Percentiles rank a stretch among this genome's conserved stretches.
phyloP scores from a whole-genome alignment of 345 rosid genomes.

The Psidium guajava region DNA sequence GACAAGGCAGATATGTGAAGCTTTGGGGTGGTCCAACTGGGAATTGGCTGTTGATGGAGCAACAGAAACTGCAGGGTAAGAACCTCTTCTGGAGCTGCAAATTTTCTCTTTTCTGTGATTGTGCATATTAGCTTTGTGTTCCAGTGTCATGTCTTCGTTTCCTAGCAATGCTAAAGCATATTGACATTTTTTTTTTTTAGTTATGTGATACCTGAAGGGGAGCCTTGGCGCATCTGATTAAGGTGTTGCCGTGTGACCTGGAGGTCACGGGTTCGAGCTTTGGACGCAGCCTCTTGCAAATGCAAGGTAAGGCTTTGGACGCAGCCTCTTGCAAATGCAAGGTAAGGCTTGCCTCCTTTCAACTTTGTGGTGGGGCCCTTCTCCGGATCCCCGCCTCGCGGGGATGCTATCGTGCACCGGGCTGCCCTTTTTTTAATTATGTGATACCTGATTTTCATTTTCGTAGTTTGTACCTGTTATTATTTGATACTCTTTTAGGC shows the following conservation, averaged over 20 bases:
- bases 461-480: not conserved
- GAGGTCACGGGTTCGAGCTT: too few species aligned
- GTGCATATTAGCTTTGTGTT: not conserved
- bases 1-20: slow-evolving; percentile 46
- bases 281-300: too few species aligned
- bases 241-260: too few species aligned
- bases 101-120: not conserved
- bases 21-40: slow-evolving; percentile 40
- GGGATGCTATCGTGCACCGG: too few species aligned
- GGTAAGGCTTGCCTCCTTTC: too few species aligned
- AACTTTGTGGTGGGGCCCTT: too few species aligned
- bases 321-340: too few species aligned
- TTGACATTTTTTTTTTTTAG: not conserved
- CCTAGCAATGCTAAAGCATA: not conserved
- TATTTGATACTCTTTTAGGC: not conserved
- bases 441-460: not conserved
- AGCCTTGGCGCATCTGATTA: too few species aligned
- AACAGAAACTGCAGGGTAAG: slow-evolving; percentile 61
- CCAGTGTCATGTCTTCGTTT: not conserved
- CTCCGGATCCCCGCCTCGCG: too few species aligned
- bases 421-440: too few species aligned
- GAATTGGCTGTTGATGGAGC: slow-evolving; percentile 52
- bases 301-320: too few species aligned
- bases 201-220: too few species aligned
- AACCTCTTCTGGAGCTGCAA: not conserved